Evolutionary conservation across 208 protist genomes (phyloP), one percentile per base, ranked within the genome.

Genomic region (Naegleria lovaniensis): DNA sequence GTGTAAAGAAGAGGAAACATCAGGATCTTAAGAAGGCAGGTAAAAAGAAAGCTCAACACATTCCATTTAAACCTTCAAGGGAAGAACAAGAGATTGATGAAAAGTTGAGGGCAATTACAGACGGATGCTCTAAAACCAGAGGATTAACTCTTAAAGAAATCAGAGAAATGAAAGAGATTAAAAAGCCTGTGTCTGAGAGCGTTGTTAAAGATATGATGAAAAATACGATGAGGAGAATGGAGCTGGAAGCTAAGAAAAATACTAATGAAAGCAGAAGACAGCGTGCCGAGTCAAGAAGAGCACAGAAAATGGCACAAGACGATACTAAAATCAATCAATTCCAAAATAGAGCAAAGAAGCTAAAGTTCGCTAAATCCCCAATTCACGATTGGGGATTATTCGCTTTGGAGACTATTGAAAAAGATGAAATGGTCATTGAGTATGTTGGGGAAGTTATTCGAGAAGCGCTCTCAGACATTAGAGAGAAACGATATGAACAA

Each of bases 311-410:
- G 7, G 76, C 19, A 19, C 29, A 36, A 19, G 36, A 36, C n/a
- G 29, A 84, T 5, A 38, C 33, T 7, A 92, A 93, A 79, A 51
- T 92, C 4, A 92, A 92, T 43, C 88, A 92, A 88, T 55, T 94
- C 9, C 83, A 93, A 59, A 86, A 83, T 15, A 48, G 93, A 84
- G 92, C 93, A 85, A 95, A 95, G 55, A 91, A 90, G 33, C 91
- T 96, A n/a, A 95, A 93, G 84, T 95, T 96, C 58, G 84, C 91
- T n/a, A 75, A 91, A 86, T 95, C 94, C 36, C 75, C 84, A 15
- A 96, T 96, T 85, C 95, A 96, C 55, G 93, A 95, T 39, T 96
- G 93, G 93, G 95, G 95, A 83, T 85, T 96, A 11, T 96, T 95
- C 90, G 92, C 95, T 43, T 40, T 93, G 51, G 95, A 95, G 83